Evolutionary conservation across 2,329 filamentous ascomycete species (phyloP).

Genomic region (Paraconiothyrium brasiliense): DNA sequence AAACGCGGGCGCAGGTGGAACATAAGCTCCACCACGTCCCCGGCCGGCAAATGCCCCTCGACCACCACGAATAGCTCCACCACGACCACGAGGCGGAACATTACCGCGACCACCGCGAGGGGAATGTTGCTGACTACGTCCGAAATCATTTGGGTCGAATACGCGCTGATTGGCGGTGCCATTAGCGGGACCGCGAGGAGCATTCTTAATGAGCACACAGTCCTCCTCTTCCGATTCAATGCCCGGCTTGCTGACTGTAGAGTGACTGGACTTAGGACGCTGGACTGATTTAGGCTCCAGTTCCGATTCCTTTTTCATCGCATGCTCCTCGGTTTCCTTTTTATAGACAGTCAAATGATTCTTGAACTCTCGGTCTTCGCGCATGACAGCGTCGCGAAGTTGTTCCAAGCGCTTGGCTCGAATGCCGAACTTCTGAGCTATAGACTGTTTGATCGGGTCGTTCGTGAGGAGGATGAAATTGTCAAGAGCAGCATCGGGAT

Average conservation of each 20-base stretch:
- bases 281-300: constrained; percentile 29
- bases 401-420: constrained; percentile 60
- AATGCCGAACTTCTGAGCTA: constrained; percentile 61
- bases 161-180: constrained; percentile 45
- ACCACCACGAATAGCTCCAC: constrained; percentile 34
- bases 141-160: constrained; percentile 60
- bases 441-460: constrained; percentile 55
- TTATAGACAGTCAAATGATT: constrained; percentile 51
- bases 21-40: constrained; percentile 43
- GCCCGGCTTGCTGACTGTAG: constrained; percentile 27
- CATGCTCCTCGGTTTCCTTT: constrained; percentile 45
- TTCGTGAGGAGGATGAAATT: constrained; percentile 63
- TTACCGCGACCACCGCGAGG: constrained; percentile 46
- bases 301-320: constrained; percentile 24
- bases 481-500: constrained; percentile 58
- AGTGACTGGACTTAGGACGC: constrained; percentile 42
- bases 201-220: constrained; percentile 50
- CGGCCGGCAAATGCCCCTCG: constrained; percentile 43
- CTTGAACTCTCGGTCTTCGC: constrained; percentile 60
- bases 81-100: constrained; percentile 34
- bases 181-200: constrained; percentile 46
- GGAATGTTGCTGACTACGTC: constrained; percentile 44
- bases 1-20: constrained; percentile 38
- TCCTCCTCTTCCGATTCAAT: constrained; percentile 50
- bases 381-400: constrained; percentile 58